A percentile compares a stretch with the other conserved stretches of the same genome.
These are phyloP conservation scores for Trichoderma sp. DNA, from an alignment of 2,329 filamentous ascomycete genomes.

Conservation along the genomic window DNA sequence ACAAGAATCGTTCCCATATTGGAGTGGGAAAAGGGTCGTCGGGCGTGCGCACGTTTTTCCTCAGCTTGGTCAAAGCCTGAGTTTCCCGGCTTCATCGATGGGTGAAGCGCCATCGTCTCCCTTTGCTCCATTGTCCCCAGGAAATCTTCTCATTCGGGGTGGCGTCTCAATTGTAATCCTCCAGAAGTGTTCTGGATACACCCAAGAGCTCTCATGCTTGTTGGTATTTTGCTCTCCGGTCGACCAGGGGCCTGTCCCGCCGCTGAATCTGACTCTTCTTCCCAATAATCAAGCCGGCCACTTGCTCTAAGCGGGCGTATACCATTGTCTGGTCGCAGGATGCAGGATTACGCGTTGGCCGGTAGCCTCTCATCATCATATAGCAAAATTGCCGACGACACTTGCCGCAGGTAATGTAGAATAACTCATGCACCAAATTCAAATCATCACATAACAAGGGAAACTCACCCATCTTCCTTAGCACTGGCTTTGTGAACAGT, in stretches of 20 bases:
- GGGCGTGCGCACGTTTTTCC: slow-evolving; percentile 36
- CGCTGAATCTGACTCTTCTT: slow-evolving; percentile 36
- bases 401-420: slow-evolving; percentile 16
- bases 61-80: slow-evolving; percentile 38
- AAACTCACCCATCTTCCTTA: slow-evolving; percentile 51
- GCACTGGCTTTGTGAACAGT: slow-evolving; percentile 64
- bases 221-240: slow-evolving; percentile 32
- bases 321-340: slow-evolving; percentile 26
- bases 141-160: slow-evolving; percentile 20
- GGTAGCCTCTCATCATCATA: slow-evolving; percentile 33
- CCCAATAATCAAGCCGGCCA: slow-evolving; percentile 37
- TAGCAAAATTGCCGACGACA: slow-evolving; percentile 15
- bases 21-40: slow-evolving; percentile 36
- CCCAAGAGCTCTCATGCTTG: slow-evolving; percentile 30
- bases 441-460: background rate
- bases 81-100: slow-evolving; percentile 25
- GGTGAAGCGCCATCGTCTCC: slow-evolving; percentile 17
- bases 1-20: slow-evolving; percentile 38
- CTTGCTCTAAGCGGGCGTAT: slow-evolving; percentile 31
- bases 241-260: slow-evolving; percentile 33
- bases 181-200: slow-evolving; percentile 24
- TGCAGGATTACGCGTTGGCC: slow-evolving; percentile 25
- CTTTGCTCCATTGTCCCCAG: slow-evolving; percentile 10
- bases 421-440: slow-evolving; percentile 5
- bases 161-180: slow-evolving; percentile 18